phyloP scores from a whole-genome alignment of 2,329 filamentous ascomycete genomes.

The Clarireedia monteithiana region DNA sequence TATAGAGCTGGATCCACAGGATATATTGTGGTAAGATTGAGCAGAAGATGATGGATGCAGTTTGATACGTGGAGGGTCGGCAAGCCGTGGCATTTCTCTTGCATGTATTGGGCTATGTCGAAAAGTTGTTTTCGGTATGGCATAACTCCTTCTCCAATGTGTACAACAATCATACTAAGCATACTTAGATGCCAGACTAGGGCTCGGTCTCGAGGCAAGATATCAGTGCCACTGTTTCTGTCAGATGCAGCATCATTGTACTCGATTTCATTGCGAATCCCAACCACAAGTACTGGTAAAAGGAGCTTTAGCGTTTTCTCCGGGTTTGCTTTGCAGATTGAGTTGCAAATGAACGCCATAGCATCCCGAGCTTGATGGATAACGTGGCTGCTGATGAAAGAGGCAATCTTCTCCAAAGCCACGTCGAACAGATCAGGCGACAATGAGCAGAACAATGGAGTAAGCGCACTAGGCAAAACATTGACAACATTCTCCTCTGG shows the following conservation, averaged over 20 bases:
- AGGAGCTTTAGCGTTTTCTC: slow-evolving; percentile 88
- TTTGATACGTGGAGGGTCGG: slow-evolving; percentile 96
- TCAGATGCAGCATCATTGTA: slow-evolving; percentile 94
- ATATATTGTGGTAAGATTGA: slow-evolving; percentile 92
- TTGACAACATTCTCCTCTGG: slow-evolving; percentile 98
- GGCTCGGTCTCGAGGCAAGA: slow-evolving; percentile 83
- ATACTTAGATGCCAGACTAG: slow-evolving; percentile 97
- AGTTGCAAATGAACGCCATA: slow-evolving; percentile 97
- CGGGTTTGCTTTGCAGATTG: slow-evolving; percentile 90
- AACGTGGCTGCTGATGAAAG: slow-evolving; percentile 88
- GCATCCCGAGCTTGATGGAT: slow-evolving; percentile 95
- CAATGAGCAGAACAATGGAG: slow-evolving; percentile 80
- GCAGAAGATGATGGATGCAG: slow-evolving; percentile 89
- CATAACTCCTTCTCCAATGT: slow-evolving; percentile 84
- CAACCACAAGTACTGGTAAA: slow-evolving; percentile 80
- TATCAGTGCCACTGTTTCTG: slow-evolving; percentile 85
- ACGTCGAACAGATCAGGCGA: slow-evolving; percentile 92
- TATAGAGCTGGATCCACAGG: slow-evolving; percentile 84
- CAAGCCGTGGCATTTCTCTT: slow-evolving; percentile 86
- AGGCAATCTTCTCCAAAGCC: slow-evolving; percentile 82
- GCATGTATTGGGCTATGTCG: slow-evolving; percentile 91
- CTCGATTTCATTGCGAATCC: slow-evolving; percentile 93
- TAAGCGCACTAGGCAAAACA: slow-evolving; percentile 83
- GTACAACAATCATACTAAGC: slow-evolving; percentile 95
- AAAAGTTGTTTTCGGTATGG: slow-evolving; percentile 85